A percentile compares a stretch with the other conserved stretches of the same genome.
These are phyloP conservation scores for Zea luxurians DNA, from an alignment of 176 grass and related monocot genomes.

Conservation along the genomic window DNA sequence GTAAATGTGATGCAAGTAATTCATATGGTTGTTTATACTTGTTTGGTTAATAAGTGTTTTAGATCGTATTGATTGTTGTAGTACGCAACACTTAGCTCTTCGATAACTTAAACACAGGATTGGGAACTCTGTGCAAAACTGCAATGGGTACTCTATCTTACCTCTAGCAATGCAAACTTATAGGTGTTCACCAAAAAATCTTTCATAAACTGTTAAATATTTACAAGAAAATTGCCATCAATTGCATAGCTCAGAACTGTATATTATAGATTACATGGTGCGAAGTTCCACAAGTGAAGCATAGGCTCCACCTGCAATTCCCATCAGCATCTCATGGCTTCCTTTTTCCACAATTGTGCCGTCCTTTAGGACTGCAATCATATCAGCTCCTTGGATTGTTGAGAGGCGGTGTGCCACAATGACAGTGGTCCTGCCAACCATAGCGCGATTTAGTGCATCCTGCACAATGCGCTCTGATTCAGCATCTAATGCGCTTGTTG, in stretches of 20 bases:
- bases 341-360: slow-evolving; percentile 40
- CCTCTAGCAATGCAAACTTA: not conserved
- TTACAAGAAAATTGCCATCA: not conserved
- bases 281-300: slow-evolving; percentile 27
- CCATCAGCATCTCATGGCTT: slow-evolving; percentile 1
- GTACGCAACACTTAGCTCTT: not conserved
- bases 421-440: slow-evolving; percentile 35
- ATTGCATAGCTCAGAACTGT: not conserved
- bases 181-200: not conserved
- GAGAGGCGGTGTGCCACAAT: slow-evolving; percentile 36
- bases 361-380: slow-evolving; percentile 32
- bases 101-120: not conserved
- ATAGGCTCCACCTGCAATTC: slow-evolving; percentile 2
- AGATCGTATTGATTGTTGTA: not conserved
- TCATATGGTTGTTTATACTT: not conserved
- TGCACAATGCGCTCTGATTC: slow-evolving; percentile 38
- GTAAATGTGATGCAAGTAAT: not conserved
- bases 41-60: not conserved
- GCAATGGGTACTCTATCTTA: not conserved
- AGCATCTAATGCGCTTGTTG: slow-evolving; percentile 38
- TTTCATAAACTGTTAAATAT: not conserved
- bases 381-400: slow-evolving; percentile 32
- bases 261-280: not conserved
- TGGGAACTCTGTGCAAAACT: not conserved
- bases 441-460: slow-evolving; percentile 10